A percentile compares a stretch with the other conserved stretches of the same genome.
Evolutionary conservation across 371 early-diverging fungal genomes (phyloP).

Genomic region (Rhizomucor miehei): DNA sequence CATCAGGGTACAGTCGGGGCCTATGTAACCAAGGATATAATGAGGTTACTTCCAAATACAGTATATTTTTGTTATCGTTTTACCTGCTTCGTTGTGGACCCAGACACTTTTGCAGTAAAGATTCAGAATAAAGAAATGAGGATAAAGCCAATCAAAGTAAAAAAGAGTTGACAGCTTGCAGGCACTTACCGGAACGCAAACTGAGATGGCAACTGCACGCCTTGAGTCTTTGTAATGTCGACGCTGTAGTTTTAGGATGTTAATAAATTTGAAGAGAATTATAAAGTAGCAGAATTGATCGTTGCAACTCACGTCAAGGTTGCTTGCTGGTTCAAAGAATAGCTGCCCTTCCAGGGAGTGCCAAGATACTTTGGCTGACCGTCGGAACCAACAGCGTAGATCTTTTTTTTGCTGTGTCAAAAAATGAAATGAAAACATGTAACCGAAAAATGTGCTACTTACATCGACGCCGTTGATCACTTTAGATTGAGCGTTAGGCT

Average conservation of each 20-base stretch:
- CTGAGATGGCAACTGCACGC: constrained; percentile 13
- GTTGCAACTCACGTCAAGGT: constrained; percentile 6
- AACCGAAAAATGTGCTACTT: not conserved
- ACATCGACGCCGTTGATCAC: constrained; percentile 20
- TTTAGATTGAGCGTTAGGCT: constrained; percentile 13
- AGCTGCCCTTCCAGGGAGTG: constrained; percentile 13
- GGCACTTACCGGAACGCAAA: constrained; percentile 20
- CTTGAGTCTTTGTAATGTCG: constrained; percentile 15
- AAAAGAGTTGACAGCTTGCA: not conserved
- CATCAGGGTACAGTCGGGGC: constrained; percentile 23
- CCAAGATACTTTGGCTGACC: constrained; percentile 20
- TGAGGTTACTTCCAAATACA: not conserved
- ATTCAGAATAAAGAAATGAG: too few species aligned
- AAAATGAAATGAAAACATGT: not conserved
- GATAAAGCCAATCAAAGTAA: too few species aligned
- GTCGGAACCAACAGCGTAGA: constrained; percentile 11
- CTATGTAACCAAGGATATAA: not conserved
- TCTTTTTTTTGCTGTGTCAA: not conserved
- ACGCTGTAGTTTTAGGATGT: constrained; percentile 9
- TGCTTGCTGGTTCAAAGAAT: constrained; percentile 17
- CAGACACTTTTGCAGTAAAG: constrained; percentile 10
- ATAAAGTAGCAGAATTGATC: not conserved
- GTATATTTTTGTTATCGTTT: not conserved
- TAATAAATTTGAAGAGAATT: not conserved
- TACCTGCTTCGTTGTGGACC: constrained; percentile 21